Conservation (phyloP, 768 basidiomycete species). For the Paxillus rubicundulus region DNA sequence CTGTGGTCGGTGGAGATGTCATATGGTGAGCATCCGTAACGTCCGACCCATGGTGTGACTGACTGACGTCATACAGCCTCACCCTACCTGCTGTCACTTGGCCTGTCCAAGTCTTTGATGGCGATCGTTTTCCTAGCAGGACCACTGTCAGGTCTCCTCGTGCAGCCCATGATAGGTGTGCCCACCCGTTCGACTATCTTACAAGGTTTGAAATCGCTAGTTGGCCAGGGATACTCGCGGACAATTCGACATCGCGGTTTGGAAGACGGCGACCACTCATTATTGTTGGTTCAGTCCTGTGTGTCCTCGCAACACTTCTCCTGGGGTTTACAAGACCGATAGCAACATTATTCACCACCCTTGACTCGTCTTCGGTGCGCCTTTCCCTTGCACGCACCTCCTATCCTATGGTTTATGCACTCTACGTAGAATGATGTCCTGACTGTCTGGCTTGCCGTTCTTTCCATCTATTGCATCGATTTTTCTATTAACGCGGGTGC, state of each 20-base stretch:
- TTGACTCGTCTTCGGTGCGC: conserved; percentile 35
- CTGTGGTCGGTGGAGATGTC: conserved; percentile 97
- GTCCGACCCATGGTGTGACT: background rate
- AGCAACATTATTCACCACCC: conserved; percentile 45
- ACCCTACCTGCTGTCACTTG: conserved; percentile 87
- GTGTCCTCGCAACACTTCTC: conserved; percentile 70
- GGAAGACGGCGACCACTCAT: conserved; percentile 89
- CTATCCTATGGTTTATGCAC: background rate
- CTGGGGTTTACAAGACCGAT: conserved; percentile 79
- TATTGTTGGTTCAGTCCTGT: conserved; percentile 63
- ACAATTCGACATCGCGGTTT: conserved; percentile 78
- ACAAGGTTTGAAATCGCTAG: background rate
- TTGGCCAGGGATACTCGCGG: conserved; percentile 61
- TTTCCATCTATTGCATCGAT: conserved; percentile 66
- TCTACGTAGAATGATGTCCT: conserved; percentile 53
- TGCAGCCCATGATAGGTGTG: conserved; percentile 84
- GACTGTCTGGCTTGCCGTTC: conserved; percentile 75
- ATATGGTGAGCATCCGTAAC: conserved; percentile 48
- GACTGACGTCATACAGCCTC: conserved; percentile 45
- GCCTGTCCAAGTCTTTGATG: conserved; percentile 82
- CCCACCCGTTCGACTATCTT: background rate
- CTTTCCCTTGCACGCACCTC: background rate
- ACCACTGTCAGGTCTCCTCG: conserved; percentile 83
- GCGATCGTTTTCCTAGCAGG: conserved; percentile 92
- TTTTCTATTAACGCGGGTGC: conserved; percentile 59